These are phyloP conservation scores for Setomelanomma holmii DNA, from an alignment of 2,329 filamentous ascomycete species.

Conservation along the genomic window DNA sequence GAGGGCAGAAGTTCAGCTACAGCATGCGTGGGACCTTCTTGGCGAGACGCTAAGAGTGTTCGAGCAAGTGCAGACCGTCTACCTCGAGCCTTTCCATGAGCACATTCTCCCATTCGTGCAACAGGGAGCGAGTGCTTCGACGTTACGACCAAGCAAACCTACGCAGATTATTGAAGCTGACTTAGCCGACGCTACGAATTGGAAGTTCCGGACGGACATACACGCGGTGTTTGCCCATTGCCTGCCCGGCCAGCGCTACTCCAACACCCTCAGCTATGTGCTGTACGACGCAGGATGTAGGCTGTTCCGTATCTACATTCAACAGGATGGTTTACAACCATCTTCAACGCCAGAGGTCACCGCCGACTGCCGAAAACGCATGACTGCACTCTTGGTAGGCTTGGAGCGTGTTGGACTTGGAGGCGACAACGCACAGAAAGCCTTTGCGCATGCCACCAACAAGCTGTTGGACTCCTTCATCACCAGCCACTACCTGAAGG, in stretches of 20 bases:
- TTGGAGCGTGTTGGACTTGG: constrained; percentile 71
- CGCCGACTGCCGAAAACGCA: constrained; percentile 54
- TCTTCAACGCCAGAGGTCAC: constrained; percentile 24
- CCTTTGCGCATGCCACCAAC: constrained; percentile 76
- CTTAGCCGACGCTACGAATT: constrained; percentile 25
- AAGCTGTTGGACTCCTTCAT: constrained; percentile 70
- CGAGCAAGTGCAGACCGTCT: constrained; percentile 46
- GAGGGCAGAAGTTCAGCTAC: constrained; percentile 32
- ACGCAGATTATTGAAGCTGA: constrained; percentile 35
- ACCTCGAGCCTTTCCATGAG: constrained; percentile 45
- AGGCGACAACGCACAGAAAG: constrained; percentile 71
- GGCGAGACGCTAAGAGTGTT: constrained; percentile 47
- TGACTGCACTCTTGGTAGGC: constrained; percentile 65
- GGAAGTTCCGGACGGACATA: constrained; percentile 66
- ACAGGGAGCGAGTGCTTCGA: constrained; percentile 26
- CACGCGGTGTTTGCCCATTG: constrained; percentile 72
- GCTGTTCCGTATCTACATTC: constrained; percentile 50
- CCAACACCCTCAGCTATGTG: constrained; percentile 62
- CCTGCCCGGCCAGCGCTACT: constrained; percentile 59
- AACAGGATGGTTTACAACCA: constrained; percentile 33
- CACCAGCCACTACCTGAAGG: constrained; percentile 64
- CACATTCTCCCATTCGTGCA: constrained; percentile 43
- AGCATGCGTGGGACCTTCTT: constrained; percentile 41
- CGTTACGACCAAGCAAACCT: constrained; percentile 48
- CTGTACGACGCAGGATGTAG: constrained; percentile 61